Evolutionary conservation across 1,284 basidiomycete species (phyloP), one percentile per base, ranked within the genome.

Genomic region (Phylloporus sp.): DNA sequence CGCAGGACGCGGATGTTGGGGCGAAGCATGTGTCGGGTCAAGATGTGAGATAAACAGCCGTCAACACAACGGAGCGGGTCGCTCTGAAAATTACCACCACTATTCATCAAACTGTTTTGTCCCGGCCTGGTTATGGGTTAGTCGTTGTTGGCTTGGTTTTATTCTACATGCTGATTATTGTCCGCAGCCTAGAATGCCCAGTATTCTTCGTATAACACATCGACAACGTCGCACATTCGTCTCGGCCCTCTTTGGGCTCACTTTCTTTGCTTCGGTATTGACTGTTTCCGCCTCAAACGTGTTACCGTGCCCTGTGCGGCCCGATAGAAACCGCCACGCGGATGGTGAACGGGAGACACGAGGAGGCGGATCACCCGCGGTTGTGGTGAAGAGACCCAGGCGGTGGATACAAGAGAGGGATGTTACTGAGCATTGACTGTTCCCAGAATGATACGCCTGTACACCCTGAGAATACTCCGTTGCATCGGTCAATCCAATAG

Each of bases 271-370:
- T 27, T 86, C 91, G 27, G 85, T 94, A 67, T 70, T 92, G 69
- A 94, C 93, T 60, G 93, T 95, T n/a, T 91, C 91, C 10, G 91
- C 91, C 29, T 93, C 92, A 27, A 88, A 87, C 75, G 82, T 94
- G 56, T 82, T 94, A 52, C 92, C 93, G 68, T 94, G 93, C 74
- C 93, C 93, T 14, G 91, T 87, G 17, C 85, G 86, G 64, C 81
- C 83, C 56, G 81, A 85, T 72, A 86, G 85, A 74, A 81, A 74
- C 60, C 85, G 89, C 32, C 89, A 86, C 71, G 84, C 89, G 66
- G 84, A 84, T 17, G 70, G 73, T 47, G 80, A 80, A 64, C 74
- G 77, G 74, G 67, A 73, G 70, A 56, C 72, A 65, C 67, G 69
- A 60, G 76, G 73, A 45, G 75, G 68, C 35, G 75, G 74, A 66